Evolutionary conservation across 2,329 filamentous ascomycete species (phyloP).

Genomic region (Byssothecium circinans): DNA sequence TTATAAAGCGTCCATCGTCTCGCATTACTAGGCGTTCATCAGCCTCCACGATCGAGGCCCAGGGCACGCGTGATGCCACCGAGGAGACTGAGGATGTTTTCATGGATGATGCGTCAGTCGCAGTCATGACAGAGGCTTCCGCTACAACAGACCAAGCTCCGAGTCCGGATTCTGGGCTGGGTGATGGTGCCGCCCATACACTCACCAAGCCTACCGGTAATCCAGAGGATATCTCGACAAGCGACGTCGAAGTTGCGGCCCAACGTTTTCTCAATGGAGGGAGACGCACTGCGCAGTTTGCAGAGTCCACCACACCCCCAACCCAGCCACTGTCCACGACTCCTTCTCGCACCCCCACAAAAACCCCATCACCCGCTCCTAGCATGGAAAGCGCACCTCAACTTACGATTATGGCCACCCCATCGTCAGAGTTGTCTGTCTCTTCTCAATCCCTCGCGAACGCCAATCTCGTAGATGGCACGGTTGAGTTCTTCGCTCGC

Average conservation of each 20-base stretch:
- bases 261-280: no score
- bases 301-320: no score
- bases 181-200: no score
- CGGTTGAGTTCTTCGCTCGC: constrained; percentile 16
- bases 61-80: background rate
- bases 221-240: no score
- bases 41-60: background rate
- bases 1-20: no score
- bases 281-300: no score
- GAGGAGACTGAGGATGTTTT: background rate
- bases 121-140: no score
- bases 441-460: background rate
- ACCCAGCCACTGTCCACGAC: background rate
- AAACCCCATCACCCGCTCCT: background rate
- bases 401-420: no score
- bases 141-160: background rate
- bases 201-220: no score
- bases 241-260: no score
- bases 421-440: no score
- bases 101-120: background rate
- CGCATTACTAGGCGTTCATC: no score
- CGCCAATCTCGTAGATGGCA: background rate
- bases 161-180: background rate
- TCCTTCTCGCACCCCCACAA: background rate
- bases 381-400: background rate